phyloP scores from a whole-genome alignment of 192 early-diverging fungal genomes.

The Backusella australiensis region DNA sequence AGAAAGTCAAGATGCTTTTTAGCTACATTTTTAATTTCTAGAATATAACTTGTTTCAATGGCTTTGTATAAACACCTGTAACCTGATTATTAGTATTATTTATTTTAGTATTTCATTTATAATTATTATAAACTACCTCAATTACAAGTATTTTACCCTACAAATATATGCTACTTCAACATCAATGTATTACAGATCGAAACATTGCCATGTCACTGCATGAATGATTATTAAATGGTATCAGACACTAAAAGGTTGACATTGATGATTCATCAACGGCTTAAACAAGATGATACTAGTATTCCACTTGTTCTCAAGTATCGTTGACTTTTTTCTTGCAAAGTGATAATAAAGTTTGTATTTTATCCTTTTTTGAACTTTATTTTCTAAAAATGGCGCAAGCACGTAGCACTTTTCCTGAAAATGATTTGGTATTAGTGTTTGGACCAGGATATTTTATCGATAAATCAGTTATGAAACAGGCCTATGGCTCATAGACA shows the following conservation, averaged over 20 bases:
- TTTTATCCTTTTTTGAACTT: slow-evolving; percentile 7
- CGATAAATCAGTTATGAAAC: no score
- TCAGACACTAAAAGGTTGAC: neutral
- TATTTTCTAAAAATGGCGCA: neutral
- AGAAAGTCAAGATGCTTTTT: neutral
- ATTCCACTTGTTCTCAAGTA: neutral
- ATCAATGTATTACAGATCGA: no score
- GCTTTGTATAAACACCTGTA: no score
- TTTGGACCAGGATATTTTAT: neutral
- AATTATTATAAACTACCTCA: neutral
- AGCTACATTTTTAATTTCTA: neutral
- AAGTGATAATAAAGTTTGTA: neutral
- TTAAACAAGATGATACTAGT: neutral
- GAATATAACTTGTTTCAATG: no score
- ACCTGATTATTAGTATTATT: no score
- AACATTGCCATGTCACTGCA: no score
- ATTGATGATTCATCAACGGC: neutral
- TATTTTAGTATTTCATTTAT: neutral
- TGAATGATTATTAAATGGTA: neutral
- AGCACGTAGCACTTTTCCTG: neutral
- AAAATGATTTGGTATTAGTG: neutral
- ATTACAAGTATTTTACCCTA: neutral
- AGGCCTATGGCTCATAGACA: no score
- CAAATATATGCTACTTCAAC: no score
- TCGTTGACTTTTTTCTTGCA: neutral